These are phyloP conservation scores for Mallotus repandus DNA, from an alignment of 441 rosid species.

Conservation along the genomic window DNA sequence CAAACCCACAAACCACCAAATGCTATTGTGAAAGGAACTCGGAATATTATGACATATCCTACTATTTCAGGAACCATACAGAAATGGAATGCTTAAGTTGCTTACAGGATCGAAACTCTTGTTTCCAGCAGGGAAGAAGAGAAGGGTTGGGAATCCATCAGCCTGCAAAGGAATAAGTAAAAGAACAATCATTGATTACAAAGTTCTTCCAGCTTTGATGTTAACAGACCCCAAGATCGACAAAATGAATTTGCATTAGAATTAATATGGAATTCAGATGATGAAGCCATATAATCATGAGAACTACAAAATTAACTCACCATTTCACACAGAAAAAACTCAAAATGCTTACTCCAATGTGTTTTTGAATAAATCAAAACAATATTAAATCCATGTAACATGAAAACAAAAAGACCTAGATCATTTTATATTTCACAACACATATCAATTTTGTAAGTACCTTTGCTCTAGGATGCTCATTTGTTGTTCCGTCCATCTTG, in stretches of 20 bases:
- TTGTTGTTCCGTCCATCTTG: slow-evolving; percentile 98
- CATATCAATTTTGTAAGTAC: slow-evolving; percentile 35
- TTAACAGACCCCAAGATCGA: neutral
- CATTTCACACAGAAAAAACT: neutral
- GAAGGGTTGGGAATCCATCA: slow-evolving; percentile 89
- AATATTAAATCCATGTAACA: too few species aligned
- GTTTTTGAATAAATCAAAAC: neutral
- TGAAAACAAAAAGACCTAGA: neutral
- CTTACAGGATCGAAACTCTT: slow-evolving; percentile 94
- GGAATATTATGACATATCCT: neutral
- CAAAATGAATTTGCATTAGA: neutral
- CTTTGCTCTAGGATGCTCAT: slow-evolving; percentile 97
- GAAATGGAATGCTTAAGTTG: slow-evolving; percentile 14
- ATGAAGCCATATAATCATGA: neutral
- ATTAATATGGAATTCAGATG: neutral
- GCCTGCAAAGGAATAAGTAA: slow-evolving; percentile 45
- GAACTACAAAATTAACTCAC: neutral
- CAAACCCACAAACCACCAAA: slow-evolving; percentile 14
- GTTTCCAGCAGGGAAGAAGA: slow-evolving; percentile 98
- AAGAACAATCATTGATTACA: slow-evolving; percentile 3
- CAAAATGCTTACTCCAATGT: neutral
- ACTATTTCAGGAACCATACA: neutral
- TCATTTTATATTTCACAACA: neutral
- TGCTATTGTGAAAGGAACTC: neutral
- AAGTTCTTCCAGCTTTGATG: too few species aligned